Conservation (phyloP, 2,329 filamentous ascomycete species). For the Chaetomium strumarium region DNA sequence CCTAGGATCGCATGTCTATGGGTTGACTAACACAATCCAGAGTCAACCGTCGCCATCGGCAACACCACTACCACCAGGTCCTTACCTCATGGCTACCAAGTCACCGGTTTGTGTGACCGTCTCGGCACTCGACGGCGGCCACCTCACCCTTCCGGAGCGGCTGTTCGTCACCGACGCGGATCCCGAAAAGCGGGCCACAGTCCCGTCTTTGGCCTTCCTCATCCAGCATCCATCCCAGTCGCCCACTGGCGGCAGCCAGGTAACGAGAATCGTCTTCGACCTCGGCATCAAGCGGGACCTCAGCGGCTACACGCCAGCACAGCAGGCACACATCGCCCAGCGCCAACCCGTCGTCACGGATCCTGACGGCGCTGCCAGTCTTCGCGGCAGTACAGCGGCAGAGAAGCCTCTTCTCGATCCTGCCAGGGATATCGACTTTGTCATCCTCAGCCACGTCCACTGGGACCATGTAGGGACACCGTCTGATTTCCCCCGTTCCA, state of each 20-base stretch:
- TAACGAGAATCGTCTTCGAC: conserved; percentile 44
- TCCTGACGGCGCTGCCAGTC: conserved; percentile 38
- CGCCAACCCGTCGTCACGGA: conserved; percentile 39
- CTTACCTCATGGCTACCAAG: background rate
- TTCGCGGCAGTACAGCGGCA: conserved; percentile 25
- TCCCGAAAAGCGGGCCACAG: conserved; percentile 38
- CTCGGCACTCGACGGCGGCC: conserved; percentile 35
- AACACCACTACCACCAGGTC: no score
- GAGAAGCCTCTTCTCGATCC: conserved; percentile 11
- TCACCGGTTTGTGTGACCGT: conserved; percentile 28
- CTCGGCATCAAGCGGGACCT: conserved; percentile 45
- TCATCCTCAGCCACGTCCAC: conserved; percentile 48
- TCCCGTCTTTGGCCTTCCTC: conserved; percentile 49
- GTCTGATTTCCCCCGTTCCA: conserved; percentile 41
- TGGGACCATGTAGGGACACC: conserved; percentile 55
- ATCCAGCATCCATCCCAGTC: conserved; percentile 38
- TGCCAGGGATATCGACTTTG: conserved; percentile 25
- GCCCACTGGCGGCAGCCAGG: conserved; percentile 22
- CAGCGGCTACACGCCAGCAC: conserved; percentile 36
- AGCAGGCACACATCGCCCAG: conserved; percentile 40
- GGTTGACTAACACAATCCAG: no score
- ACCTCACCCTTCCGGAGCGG: conserved; percentile 41
- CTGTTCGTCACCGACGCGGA: conserved; percentile 41
- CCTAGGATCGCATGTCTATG: no score
- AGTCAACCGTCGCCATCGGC: no score